Evolutionary conservation across 2,329 filamentous ascomycete species (phyloP), one percentile per base, ranked within the genome.

Genomic region (Trichoderma hamatum): DNA sequence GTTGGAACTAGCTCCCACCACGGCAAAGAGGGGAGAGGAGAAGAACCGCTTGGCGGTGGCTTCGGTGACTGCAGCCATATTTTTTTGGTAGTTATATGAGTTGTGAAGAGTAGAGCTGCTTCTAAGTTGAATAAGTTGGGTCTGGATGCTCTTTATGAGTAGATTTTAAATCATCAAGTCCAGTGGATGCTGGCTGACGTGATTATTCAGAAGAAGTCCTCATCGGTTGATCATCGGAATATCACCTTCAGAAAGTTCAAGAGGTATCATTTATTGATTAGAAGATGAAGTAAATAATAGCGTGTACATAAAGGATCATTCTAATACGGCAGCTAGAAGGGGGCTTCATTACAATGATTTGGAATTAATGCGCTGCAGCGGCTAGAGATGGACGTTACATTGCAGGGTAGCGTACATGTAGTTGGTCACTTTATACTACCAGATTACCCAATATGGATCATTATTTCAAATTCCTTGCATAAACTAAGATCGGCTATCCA

Each of bases 1-100:
- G 80, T 97, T 93, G 64, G 92, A 92, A 78, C 91, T 95, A 46
- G 95, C 95, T 75, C 95, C 95, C 24, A 94, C 93, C 32, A 97
- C 95, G 69, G 95, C 94, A 79, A 95, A 97, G 73, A 86, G 84
- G 30, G 90, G 88, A 9, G 90, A 91, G 3, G 88, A 85, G 83
- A 97, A 97, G 85, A 97, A 97, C 14, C 85, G 85, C 72, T 88
- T 89, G 56, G 93, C 89, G 56, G 91, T 87, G 58, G 88, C 84
- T 77, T 94, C 90, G 82, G 92, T 92, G 51, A 62, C 66, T 26
- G 85, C 80, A 56, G 64, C 58, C 67, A 70, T 70, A 16, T 3
- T 51, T 49, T n/a, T 36, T 32, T 7, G 46, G 21, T 30, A 13
- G 1, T 26, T 34, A 5, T 36, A 14, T 34, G 21, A 21, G 30